phyloP scores from a whole-genome alignment of 2,329 filamentous ascomycete genomes.

The Alternaria consortialis region DNA sequence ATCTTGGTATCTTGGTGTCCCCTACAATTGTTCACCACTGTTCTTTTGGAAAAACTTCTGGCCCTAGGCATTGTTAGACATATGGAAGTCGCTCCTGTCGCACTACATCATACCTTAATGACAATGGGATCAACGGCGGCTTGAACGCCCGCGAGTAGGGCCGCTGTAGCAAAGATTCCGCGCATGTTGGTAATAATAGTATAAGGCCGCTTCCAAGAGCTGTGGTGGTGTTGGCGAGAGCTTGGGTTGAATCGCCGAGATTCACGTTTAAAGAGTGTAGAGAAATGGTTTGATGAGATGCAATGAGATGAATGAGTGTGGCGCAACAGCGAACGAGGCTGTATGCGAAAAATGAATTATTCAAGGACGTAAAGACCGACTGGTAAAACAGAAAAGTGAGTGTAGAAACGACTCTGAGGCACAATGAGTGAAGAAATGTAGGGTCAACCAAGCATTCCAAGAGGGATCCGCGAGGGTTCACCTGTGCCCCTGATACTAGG shows the following conservation, averaged over 20 bases:
- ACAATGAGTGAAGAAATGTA: constrained; percentile 43
- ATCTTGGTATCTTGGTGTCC: background rate
- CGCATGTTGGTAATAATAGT: constrained; percentile 60
- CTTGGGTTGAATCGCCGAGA: constrained; percentile 38
- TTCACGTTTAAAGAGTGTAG: constrained; percentile 24
- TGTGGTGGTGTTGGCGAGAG: constrained; percentile 35
- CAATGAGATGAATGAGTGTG: constrained; percentile 31
- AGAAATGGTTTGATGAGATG: constrained; percentile 18
- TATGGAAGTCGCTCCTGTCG: constrained; percentile 5
- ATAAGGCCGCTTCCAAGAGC: constrained; percentile 39
- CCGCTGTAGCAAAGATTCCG: constrained; percentile 60
- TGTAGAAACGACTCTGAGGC: constrained; percentile 46
- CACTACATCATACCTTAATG: constrained; percentile 67
- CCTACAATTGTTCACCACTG: constrained; percentile 73
- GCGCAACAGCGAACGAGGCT: constrained; percentile 35
- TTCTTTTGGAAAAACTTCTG: constrained; percentile 91
- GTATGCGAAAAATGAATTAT: constrained; percentile 32
- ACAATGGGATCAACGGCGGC: constrained; percentile 71
- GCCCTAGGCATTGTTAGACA: constrained; percentile 60
- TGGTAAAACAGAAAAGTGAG: constrained; percentile 39
- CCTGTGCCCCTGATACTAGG: constrained; percentile 37
- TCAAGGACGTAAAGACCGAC: constrained; percentile 40
- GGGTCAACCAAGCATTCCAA: constrained; percentile 36
- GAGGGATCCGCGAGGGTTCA: constrained; percentile 32
- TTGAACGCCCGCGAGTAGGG: constrained; percentile 61